These are phyloP conservation scores for Lecanosticta acicola DNA, from an alignment of 2,329 filamentous ascomycete genomes.

Conservation along the genomic window DNA sequence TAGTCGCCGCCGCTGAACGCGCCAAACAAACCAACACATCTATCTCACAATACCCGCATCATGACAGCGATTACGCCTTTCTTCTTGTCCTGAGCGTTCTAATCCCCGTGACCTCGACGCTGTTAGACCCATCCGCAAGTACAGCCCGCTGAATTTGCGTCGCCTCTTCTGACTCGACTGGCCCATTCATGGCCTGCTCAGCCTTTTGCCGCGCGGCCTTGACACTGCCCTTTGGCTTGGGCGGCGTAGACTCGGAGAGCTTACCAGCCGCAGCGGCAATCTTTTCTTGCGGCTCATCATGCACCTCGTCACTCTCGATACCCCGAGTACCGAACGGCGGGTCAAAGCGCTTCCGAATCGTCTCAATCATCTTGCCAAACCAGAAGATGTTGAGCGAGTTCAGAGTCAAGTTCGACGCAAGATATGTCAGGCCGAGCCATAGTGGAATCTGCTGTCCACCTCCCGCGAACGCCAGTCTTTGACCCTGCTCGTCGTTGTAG, in stretches of 20 bases:
- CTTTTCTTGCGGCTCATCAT: conserved; percentile 25
- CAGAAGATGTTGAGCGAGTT: conserved; percentile 77
- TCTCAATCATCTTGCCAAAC: conserved; percentile 82
- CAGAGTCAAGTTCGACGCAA: conserved; percentile 64
- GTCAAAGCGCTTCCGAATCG: conserved; percentile 69
- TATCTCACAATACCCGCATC: background rate
- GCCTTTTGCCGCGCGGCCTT: conserved; percentile 22
- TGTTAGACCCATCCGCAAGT: conserved; percentile 16
- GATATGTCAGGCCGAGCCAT: conserved; percentile 65
- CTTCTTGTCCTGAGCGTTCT: conserved; percentile 20
- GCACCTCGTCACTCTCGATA: conserved; percentile 21
- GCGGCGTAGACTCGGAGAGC: background rate
- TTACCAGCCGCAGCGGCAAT: conserved; percentile 13
- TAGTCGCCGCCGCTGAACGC: background rate
- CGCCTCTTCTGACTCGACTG: conserved; percentile 8
- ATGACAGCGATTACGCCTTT: conserved; percentile 20
- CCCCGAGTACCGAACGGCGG: conserved; percentile 46
- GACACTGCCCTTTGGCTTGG: conserved; percentile 19
- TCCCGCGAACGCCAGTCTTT: conserved; percentile 26
- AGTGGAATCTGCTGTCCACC: conserved; percentile 47
- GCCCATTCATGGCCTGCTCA: conserved; percentile 17
- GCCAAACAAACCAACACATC: background rate
- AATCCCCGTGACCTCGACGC: conserved; percentile 14
- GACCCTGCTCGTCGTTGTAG: conserved; percentile 22
- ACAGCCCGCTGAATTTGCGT: conserved; percentile 11